Base-by-base conservation (phyloP, 1,139 yeast species). In the Candida buenavistaensis region DNA sequence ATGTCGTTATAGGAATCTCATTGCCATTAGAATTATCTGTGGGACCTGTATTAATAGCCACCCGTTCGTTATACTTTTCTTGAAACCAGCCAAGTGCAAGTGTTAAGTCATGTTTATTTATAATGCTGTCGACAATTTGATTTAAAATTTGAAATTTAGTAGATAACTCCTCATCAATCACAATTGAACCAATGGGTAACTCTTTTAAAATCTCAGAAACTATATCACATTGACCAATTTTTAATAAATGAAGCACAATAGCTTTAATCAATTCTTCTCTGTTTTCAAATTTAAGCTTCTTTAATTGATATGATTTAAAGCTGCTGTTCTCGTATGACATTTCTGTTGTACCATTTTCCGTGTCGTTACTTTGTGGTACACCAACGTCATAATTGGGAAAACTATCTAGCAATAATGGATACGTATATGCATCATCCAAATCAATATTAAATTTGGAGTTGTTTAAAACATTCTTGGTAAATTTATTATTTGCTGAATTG, bases 361-460 rank as follows among this genome's bases (percentile, higher is more conserved):
- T 13, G 12, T n/a, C 13, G 3, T n/a, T 22, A n/a, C 27, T 7
- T 28, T 30, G 28, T 30, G 13, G 6, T 26, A 28, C 23, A 19
- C 28, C 23, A 10, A 23, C 29, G n/a, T 37, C 37, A 24, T 47
- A 43, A 10, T 48, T 49, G 2, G 73, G 72, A 30, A 50, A 53
- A 33, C 60, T 57, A 38, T 62, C 52, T 32, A 69, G 50, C 36
- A 54, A 51, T 37, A 70, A 53, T 0, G 72, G 72, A 39, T 63
- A 70, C 1, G 67, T 57, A 43, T 70, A 70, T 3, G 75, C 74
- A 24, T 67, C 73, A 48, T 69, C 75, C 35, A 70, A 47, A 38
- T 64, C 62, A 23, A 67, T 48, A 23, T 42, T 47, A 43, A 55
- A 66, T 35, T 52, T 55, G 14, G 62, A 42, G 45, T 59, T 61